Evolutionary conservation across 306 rosid genomes (phyloP).

Genomic region (Cucumis melo): DNA sequence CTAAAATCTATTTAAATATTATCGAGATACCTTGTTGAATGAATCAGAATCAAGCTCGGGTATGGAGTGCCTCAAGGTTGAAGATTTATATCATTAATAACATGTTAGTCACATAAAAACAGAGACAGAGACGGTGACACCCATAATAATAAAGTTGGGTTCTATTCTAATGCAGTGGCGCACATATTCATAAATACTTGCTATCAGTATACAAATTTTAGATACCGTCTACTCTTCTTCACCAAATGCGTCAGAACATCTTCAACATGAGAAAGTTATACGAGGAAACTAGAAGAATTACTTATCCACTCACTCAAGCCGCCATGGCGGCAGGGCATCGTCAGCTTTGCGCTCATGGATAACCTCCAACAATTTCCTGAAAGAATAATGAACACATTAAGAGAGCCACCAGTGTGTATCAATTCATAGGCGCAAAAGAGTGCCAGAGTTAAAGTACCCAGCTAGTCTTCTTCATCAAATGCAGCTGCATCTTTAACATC

Average conservation of each 20-base stretch:
- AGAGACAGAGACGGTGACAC: not conserved
- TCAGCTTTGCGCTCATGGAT: too few relatives aligned
- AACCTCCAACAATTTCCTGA: too few relatives aligned
- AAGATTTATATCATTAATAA: not conserved
- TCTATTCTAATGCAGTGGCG: not conserved
- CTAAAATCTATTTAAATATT: not conserved
- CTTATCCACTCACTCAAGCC: too few relatives aligned
- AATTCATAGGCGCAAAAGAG: too few relatives aligned
- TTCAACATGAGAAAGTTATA: too few relatives aligned
- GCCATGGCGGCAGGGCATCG: too few relatives aligned
- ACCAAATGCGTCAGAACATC: too few relatives aligned
- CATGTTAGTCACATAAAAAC: not conserved
- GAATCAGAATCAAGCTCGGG: not conserved
- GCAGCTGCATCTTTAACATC: constrained; percentile 47
- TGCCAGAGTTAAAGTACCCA: not conserved
- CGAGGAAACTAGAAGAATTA: too few relatives aligned
- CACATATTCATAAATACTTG: not conserved
- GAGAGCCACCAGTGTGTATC: too few relatives aligned
- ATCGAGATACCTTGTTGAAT: not conserved
- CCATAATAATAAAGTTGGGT: not conserved
- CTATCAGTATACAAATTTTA: not conserved
- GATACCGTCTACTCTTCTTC: not conserved
- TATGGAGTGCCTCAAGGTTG: not conserved
- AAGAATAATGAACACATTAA: too few relatives aligned
- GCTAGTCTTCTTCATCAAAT: constrained; percentile 20